Evolutionary conservation across 768 basidiomycete species (phyloP).

Genomic region (Mrakia gelida): DNA sequence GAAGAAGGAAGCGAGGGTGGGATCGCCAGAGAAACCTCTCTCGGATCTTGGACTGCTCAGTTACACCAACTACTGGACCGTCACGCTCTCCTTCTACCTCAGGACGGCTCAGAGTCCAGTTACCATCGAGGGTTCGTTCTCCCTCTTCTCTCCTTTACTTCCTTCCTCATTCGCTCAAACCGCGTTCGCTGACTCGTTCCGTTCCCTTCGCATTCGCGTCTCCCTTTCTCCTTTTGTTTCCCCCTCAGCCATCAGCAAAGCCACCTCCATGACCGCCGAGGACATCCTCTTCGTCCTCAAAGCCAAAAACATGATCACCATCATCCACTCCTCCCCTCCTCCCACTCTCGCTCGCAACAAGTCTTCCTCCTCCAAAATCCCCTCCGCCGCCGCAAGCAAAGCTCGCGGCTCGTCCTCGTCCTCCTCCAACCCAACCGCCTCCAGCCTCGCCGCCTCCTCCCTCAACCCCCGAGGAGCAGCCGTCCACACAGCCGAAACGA

Average conservation of each 20-base stretch:
- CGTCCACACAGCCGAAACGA: constrained; percentile 4
- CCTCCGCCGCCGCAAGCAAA: neutral
- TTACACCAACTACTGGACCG: constrained; percentile 93
- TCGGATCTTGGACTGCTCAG: constrained; percentile 86
- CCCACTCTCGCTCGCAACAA: neutral
- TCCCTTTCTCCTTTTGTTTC: neutral
- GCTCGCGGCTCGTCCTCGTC: neutral
- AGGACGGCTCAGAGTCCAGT: constrained; percentile 58
- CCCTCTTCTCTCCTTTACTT: neutral
- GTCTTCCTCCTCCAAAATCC: neutral
- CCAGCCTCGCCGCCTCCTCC: neutral
- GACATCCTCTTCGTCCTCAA: constrained; percentile 73
- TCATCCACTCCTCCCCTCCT: constrained; percentile 33
- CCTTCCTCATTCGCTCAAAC: constrained; percentile 13
- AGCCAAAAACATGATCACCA: constrained; percentile 67
- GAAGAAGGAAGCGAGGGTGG: constrained; percentile 83
- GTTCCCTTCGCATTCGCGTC: neutral
- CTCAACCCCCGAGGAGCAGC: neutral
- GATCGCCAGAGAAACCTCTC: constrained; percentile 93
- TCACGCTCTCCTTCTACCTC: constrained; percentile 76
- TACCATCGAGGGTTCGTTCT: constrained; percentile 65
- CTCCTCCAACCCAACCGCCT: neutral
- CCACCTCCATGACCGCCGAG: constrained; percentile 85
- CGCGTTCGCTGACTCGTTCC: neutral
- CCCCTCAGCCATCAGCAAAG: constrained; percentile 4